Base-by-base conservation (phyloP, 208 protist species). In the Trichomonas tenax region DNA sequence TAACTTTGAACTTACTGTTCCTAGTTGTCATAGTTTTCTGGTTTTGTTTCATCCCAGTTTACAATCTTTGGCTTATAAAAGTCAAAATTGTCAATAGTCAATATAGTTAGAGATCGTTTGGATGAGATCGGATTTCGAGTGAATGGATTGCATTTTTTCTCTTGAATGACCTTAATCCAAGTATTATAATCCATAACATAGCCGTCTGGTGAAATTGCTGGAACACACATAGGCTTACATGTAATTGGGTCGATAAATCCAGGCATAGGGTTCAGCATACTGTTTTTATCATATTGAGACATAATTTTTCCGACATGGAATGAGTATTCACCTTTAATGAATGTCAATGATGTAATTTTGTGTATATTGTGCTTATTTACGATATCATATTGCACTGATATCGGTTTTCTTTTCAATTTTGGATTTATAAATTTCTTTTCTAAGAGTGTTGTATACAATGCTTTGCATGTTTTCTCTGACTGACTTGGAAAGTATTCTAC, bases 181-280 rank as follows among this genome's bases (percentile, higher is more conserved):
- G 86, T 93, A 15, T 51, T 41, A 51, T 93, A 93, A 51, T 93
- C 86, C 17, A 93, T 17, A 34, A 93, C 86, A 51, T 93, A 93
- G 9, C 86, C 44, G 38, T 93, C 86, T 51, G 9, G 9, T 38
- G 86, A 93, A 34, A 93, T 44, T 34, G 86, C n/a, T 21, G 86
- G 86, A 0, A 93, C 26, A 34, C 26, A 38, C 86, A 93, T 93
- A 38, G 86, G 86, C 38, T 93, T 23, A 2, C n/a, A 26, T 51
- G 86, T 93, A 38, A 93, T 34, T 51, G 41, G 86, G 44, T 93
- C 86, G 15, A 93, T 51, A 38, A 14, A 51, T 48, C 86, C 86
- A 26, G 86, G 86, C 14, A 93, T 93, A 14, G 86, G 86, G 46
- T 93, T 93, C 4, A 93, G 6, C 10, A 48, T 38, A 34, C 26